Base-by-base conservation (phyloP, 2,329 filamentous ascomycete species). In the Ramichloridium luteum region DNA sequence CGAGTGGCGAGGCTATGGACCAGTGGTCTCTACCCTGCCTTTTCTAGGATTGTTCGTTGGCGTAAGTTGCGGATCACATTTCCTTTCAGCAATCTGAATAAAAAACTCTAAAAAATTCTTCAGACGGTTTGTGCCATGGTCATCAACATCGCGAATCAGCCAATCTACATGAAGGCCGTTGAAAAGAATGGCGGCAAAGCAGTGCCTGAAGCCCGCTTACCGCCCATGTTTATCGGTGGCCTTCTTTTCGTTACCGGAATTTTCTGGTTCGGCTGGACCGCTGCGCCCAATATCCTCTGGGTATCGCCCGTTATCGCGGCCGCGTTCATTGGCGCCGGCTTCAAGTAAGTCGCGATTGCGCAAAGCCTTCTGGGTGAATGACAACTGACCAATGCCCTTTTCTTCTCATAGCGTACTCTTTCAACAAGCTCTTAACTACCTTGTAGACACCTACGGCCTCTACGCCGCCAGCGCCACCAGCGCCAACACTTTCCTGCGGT, bases 401-500 rank as follows among this genome's bases (percentile, higher is more conserved):
- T n/a, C n/a, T n/a, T n/a, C n/a, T n/a, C n/a, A n/a, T n/a, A n/a
- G n/a, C 38, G 49, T 59, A 6, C 61, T 64, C 28, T 65, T 67
- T 45, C 55, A 66, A 37, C 60, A 62, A 40, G 62, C 60, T 30
- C 53, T 67, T 35, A 66, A 65, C 37, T 65, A 59, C 28, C 49
- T 66, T 1, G 55, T 65, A 13, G 50, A 54, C 28, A 44, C 40
- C 3, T 54, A 50, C 17, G 33, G 37, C 1, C 27, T 46, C 0
- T 64, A 63, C 39, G 63, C 64, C n/a, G 64, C 64, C 3, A 64
- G 59, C 9, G 64, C 64, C 6, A 59, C 66, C 16, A 60, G 62
- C 6, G 64, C 62, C 16, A 67, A 68, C 36, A 66, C 64, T 2
- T 60, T 68, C 40, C 49, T 67, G 22, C 58, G 65, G 17, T 57